These are phyloP conservation scores for Penicillium arizonense DNA, from an alignment of 495 filamentous ascomycete genomes.

Conservation along the genomic window DNA sequence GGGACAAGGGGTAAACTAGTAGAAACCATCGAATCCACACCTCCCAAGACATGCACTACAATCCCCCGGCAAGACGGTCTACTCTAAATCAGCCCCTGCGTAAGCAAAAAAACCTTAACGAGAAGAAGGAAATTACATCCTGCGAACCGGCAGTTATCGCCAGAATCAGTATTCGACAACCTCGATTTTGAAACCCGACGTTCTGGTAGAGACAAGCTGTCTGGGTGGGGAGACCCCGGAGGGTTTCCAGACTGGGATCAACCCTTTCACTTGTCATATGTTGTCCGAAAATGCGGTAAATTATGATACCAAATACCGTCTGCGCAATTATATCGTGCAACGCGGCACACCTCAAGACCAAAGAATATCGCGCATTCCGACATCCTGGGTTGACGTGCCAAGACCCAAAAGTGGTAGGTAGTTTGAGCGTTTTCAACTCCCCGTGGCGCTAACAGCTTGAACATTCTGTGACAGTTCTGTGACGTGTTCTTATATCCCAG, in stretches of 20 bases:
- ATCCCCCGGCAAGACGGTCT: slow-evolving; percentile 4
- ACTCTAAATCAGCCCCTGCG: background rate
- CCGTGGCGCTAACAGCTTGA: too few relatives aligned
- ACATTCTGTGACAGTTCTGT: background rate
- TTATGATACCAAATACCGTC: too few relatives aligned
- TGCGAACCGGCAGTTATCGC: slow-evolving; percentile 12
- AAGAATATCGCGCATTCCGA: slow-evolving; percentile 7
- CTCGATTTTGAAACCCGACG: slow-evolving; percentile 5
- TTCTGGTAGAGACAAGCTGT: slow-evolving; percentile 12
- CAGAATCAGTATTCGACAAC: background rate
- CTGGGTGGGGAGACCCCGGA: background rate
- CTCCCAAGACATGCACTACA: background rate
- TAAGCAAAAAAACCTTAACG: slow-evolving; percentile 8
- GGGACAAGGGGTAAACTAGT: background rate
- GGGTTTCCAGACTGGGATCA: background rate
- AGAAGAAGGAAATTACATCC: slow-evolving; percentile 1
- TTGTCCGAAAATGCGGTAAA: background rate
- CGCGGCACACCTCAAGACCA: background rate
- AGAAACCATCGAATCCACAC: slow-evolving; percentile 2
- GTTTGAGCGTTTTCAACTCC: background rate
- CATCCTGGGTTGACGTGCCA: slow-evolving; percentile 14
- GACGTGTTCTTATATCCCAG: too few relatives aligned
- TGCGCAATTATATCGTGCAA: too few relatives aligned
- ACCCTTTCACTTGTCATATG: background rate
- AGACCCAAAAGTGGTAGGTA: slow-evolving; percentile 4